A percentile compares a stretch with the other conserved stretches of the same genome.
Evolutionary conservation across 305 asterid genomes (phyloP).

Genomic region (Fraxinus xanthoxyloides): DNA sequence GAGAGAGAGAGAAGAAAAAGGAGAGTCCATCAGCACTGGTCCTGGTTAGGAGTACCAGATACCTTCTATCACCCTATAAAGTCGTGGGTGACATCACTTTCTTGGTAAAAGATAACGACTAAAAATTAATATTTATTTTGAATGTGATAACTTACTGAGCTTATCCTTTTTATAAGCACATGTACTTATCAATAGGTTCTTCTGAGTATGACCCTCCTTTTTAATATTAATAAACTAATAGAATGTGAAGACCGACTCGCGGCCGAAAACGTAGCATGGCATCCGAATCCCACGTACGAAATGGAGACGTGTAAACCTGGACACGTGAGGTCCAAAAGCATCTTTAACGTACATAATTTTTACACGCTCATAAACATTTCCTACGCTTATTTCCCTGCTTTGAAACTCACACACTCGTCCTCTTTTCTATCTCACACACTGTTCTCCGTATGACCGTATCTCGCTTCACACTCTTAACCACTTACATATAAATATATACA

Average conservation of each 20-base stretch:
- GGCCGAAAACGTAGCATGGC: not conserved
- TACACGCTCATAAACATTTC: not conserved
- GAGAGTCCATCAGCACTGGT: not conserved
- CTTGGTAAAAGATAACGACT: not conserved
- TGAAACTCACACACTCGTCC: not conserved
- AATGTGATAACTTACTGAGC: rapidly evolving
- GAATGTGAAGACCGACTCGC: not conserved
- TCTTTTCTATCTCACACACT: not conserved
- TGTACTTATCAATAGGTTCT: not conserved
- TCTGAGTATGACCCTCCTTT: not conserved
- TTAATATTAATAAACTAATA: not conserved
- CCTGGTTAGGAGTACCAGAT: slow-evolving; percentile 1
- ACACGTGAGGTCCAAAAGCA: not conserved
- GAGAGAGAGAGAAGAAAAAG: not conserved
- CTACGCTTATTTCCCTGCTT: not conserved
- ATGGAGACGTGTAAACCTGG: not conserved
- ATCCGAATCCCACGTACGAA: not conserved
- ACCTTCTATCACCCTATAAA: not conserved
- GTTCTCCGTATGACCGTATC: not conserved
- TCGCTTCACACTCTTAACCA: not conserved
- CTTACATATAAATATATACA: not conserved
- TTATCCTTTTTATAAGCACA: not conserved
- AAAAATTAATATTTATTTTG: not conserved
- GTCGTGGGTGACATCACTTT: not conserved
- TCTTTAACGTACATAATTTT: not conserved